Base-by-base conservation (phyloP, 1,284 basidiomycete genomes). In the Lignosus rhinocerotis region DNA sequence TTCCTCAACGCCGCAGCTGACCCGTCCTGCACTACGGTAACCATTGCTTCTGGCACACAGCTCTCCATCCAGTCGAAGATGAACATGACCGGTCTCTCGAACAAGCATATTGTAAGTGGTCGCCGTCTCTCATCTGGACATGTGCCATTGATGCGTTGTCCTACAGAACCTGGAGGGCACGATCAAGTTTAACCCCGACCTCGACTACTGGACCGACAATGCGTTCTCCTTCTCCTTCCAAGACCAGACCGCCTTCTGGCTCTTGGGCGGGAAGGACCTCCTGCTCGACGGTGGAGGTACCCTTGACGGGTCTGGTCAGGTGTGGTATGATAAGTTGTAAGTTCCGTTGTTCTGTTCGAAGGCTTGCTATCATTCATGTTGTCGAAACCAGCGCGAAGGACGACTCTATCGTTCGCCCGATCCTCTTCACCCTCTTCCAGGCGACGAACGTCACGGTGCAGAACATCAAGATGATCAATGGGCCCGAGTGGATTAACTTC, bases 391-490 rank as follows among this genome's bases (percentile, higher is more conserved):
- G 70, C 44, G 68, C 68, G 11, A 65, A 61, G 41, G 67, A 70
- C 56, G 68, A 80, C 16, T 75, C 78, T 3, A 78, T 87, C 30
- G 73, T 82, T 17, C 80, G 86, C 6, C 87, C 87, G 0, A 84
- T 89, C 56, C 79, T 80, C n/a, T 70, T 88, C 36, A 86, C 84
- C 2, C 62, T 88, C 41, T 83, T 78, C 67, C 79, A 87, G 70
- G 83, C 80, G 0, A 78, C 73, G 31, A 78, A 82, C 59, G 80
- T 86, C 8, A 64, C 77, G 0, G 76, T 88, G 2, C 73, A 84
- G 55, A 75, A 82, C 63, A 82, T 85, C 63, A 73, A 51, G 10
- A 66, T 69, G 66, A 60, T 71, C 56, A 70, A 71, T 52, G 64
- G 69, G 36, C 84, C 83, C 1, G 79, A 83, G 66, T 85, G 83